phyloP scores from a whole-genome alignment of 2,329 filamentous ascomycete species.

The Phialemoniopsis sp. region DNA sequence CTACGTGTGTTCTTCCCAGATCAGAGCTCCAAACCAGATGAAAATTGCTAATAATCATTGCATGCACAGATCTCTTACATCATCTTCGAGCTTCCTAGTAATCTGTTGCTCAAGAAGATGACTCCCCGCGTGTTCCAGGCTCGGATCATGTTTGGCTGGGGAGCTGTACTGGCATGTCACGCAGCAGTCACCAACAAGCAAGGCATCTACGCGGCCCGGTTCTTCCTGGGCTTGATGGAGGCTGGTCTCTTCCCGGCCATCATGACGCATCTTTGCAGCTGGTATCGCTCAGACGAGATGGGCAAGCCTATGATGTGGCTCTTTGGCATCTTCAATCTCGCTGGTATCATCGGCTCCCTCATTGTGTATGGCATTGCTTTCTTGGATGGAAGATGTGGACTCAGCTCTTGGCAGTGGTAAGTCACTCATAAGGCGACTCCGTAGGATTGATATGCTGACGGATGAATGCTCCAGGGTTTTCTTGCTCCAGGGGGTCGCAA shows the following conservation, averaged over 20 bases:
- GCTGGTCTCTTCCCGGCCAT: slow-evolving; percentile 7
- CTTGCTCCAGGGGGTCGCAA: slow-evolving; percentile 6
- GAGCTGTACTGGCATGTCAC: not conserved
- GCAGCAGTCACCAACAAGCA: not conserved
- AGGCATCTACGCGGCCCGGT: not conserved
- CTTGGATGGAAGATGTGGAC: slow-evolving; percentile 6
- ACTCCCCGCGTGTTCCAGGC: not conserved
- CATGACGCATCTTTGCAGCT: slow-evolving; percentile 6
- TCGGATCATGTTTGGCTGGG: not conserved
- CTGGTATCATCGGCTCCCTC: slow-evolving; percentile 5
- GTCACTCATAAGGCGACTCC: too few relatives aligned
- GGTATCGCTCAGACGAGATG: slow-evolving; percentile 9
- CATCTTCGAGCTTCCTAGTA: slow-evolving; percentile 5
- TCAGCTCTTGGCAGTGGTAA: slow-evolving; percentile 9
- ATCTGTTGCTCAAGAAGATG: not conserved
- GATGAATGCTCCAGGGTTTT: too few relatives aligned
- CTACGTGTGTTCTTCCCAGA: slow-evolving; percentile 6
- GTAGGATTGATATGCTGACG: too few relatives aligned
- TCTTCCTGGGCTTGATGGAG: slow-evolving; percentile 2
- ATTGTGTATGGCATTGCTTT: slow-evolving; percentile 4
- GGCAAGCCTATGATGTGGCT: slow-evolving; percentile 6
- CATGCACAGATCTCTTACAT: slow-evolving; percentile 7
- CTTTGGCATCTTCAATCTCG: slow-evolving; percentile 5
- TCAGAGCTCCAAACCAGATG: not conserved
- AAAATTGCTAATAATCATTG: not conserved